phyloP scores from a whole-genome alignment of 1,284 basidiomycete genomes.

The Peniophora sp. region DNA sequence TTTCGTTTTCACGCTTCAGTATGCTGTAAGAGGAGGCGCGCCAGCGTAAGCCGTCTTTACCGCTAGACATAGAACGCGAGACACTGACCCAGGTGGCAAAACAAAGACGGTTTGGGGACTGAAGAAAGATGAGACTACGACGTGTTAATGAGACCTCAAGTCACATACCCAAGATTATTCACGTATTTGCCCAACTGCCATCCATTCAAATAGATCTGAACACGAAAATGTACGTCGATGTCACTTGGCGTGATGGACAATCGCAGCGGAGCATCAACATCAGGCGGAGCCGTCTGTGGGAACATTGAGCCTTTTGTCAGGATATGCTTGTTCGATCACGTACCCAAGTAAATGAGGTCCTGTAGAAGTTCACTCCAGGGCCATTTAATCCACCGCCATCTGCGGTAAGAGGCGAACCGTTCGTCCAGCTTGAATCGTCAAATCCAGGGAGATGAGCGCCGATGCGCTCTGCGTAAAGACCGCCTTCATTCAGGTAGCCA shows the following conservation, averaged over 20 bases:
- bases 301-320: background rate
- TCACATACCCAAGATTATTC: conserved; percentile 37
- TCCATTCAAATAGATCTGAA: conserved; percentile 44
- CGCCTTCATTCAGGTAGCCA: conserved; percentile 46
- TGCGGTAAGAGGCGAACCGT: conserved; percentile 23
- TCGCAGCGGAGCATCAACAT: conserved; percentile 35
- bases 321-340: conserved; percentile 1
- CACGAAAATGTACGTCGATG: conserved; percentile 37
- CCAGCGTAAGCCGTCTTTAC: too few relatives aligned
- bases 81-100: conserved; percentile 35
- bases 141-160: background rate
- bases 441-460: conserved; percentile 47
- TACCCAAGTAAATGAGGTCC: conserved; percentile 40
- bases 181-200: conserved; percentile 47
- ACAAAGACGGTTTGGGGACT: conserved; percentile 41
- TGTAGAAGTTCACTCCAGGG: conserved; percentile 45
- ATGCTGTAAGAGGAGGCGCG: conserved; percentile 26
- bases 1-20: conserved; percentile 28
- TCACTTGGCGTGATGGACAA: conserved; percentile 34
- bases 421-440: conserved; percentile 33
- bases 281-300: conserved; percentile 25
- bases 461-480: conserved; percentile 41
- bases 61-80: background rate
- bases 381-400: conserved; percentile 21
- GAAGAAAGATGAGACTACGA: background rate